Base-by-base conservation (phyloP, 169 alveolate genomes). In the Theileria sp. region DNA sequence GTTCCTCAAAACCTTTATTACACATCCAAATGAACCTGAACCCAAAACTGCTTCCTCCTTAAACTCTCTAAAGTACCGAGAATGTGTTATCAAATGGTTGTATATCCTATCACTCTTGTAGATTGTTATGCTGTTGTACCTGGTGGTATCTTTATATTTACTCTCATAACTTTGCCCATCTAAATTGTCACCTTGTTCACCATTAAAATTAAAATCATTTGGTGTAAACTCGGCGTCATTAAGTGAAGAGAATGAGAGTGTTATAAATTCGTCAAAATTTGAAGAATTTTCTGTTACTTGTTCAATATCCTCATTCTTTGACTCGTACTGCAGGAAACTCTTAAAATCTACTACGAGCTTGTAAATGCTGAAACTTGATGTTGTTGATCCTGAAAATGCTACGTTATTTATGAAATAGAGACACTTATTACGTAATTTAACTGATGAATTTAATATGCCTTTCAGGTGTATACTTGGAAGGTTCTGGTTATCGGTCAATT, bases 11-110 rank as follows among this genome's bases (percentile, higher is more conserved):
- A 86, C 96, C 88, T 88, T 88, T 77, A 89, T 87, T 38, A 92
- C 96, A 61, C 94, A 92, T 0, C 96, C 96, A 75, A 92, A 92
- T 4, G 94, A 92, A 26, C 96, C 96, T 62, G 90, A 92, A 0
- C 96, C 96, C 67, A 92, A 70, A 17, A 92, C 80, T 62, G 86
- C 74, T 71, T 91, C 92, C 38, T 91, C 92, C 54, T 79, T 84
- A 70, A 91, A 92, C 61, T 92, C 94, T 17, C 94, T 86, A 65
- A 82, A 89, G 81, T 89, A 89, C 44, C 94, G 69, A 23, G 94
- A 89, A 32, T 89, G 81, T 12, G 64, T 34, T 6, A 75, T 58
- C 75, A 82, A 26, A 4, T 66, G 44, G 21, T 68, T 62, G 64
- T 80, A 66, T 19, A 66, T 66, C 58, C 15, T 32, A 15, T 36